Percentiles rank a stretch among this genome's conserved stretches.
phyloP scores from a whole-genome alignment of 257 asterid species.

The Solanum ossicruentum region DNA sequence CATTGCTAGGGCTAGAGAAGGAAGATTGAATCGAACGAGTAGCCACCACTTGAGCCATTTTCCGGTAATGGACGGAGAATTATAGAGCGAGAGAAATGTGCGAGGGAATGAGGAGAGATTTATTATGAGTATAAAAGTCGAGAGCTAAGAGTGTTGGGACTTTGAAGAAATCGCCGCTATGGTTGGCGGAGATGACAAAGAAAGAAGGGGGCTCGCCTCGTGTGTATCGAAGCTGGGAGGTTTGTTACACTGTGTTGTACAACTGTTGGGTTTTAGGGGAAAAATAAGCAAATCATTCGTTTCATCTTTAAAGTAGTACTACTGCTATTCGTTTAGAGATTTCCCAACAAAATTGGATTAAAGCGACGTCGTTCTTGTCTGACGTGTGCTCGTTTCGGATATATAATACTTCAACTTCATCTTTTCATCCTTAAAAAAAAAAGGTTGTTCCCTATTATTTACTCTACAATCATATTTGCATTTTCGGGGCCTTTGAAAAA shows the following conservation, averaged over 20 bases:
- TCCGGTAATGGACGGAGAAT: background rate
- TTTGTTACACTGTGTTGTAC: background rate
- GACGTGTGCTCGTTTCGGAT: background rate
- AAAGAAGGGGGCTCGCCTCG: conserved; percentile 19
- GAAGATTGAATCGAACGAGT: conserved; percentile 53
- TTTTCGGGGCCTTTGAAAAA: too few species aligned
- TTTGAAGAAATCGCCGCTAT: conserved; percentile 38
- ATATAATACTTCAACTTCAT: background rate
- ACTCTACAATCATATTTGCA: too few species aligned
- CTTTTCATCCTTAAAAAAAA: background rate
- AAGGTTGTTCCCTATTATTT: too few species aligned
- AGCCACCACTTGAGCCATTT: conserved; percentile 74
- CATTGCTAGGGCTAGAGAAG: conserved; percentile 31
- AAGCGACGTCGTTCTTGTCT: background rate
- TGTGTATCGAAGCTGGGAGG: conserved; percentile 32
- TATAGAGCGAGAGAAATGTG: background rate
- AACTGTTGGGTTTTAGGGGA: background rate
- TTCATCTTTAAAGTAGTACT: background rate
- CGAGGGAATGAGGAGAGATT: background rate
- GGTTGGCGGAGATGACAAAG: conserved; percentile 20
- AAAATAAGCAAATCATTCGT: background rate
- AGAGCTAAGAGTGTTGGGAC: background rate
- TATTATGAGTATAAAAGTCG: background rate
- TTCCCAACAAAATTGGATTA: background rate
- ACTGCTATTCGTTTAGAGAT: background rate